Evolutionary conservation across 257 asterid genomes (phyloP).

Genomic region (Gentiana macrophylla): DNA sequence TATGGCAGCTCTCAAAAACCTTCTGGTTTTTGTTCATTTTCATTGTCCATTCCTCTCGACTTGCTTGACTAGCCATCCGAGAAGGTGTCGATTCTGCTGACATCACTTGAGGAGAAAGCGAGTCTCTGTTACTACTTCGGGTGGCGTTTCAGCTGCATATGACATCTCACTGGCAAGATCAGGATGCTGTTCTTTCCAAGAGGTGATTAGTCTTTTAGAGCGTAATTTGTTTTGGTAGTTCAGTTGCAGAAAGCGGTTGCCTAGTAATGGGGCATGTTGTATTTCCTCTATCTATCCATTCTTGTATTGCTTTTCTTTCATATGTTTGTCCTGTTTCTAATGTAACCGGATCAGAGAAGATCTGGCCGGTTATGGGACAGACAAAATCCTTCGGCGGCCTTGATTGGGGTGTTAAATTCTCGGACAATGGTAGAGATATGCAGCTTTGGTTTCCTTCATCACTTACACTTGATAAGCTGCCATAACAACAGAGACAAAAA

Average conservation of each 20-base stretch:
- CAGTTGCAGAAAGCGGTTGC: slow-evolving; percentile 62
- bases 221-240: slow-evolving; percentile 78
- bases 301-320: slow-evolving; percentile 82
- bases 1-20: slow-evolving; percentile 42
- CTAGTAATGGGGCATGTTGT: slow-evolving; percentile 83
- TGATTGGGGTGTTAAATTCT: slow-evolving; percentile 47
- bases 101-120: slow-evolving; percentile 21
- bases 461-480: slow-evolving; percentile 31
- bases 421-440: slow-evolving; percentile 49
- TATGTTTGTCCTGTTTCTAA: slow-evolving; percentile 88
- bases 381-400: slow-evolving; percentile 90
- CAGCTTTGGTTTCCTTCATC: slow-evolving; percentile 49
- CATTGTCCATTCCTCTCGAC: slow-evolving; percentile 19
- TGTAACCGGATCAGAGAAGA: slow-evolving; percentile 72
- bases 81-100: slow-evolving; percentile 23
- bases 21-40: slow-evolving; percentile 32
- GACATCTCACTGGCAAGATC: slow-evolving; percentile 63
- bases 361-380: slow-evolving; percentile 77
- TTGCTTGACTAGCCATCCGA: slow-evolving; percentile 14
- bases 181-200: slow-evolving; percentile 86
- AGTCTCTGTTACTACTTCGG: slow-evolving; percentile 13
- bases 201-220: slow-evolving; percentile 61
- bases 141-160: slow-evolving; percentile 34
- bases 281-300: slow-evolving; percentile 81
- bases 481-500: slow-evolving; percentile 9